Evolutionary conservation across 2,329 filamentous ascomycete species (phyloP).

Genomic region (Trichoderma citrinoviride): DNA sequence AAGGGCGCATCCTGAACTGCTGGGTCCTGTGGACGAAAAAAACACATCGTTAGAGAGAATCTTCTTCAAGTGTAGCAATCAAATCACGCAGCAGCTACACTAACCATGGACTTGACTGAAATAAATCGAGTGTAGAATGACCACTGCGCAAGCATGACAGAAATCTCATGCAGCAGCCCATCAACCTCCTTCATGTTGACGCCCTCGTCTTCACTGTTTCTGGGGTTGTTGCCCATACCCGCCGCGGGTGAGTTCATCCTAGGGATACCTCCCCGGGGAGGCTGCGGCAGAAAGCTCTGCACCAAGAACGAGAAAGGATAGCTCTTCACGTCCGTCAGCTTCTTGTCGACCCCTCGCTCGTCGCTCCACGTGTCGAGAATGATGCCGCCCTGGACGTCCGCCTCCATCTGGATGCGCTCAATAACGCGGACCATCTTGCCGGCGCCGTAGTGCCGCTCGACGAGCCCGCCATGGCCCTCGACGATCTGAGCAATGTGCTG

Average conservation of each 20-base stretch:
- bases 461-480: slow-evolving; percentile 83
- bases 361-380: slow-evolving; percentile 95
- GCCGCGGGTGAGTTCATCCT: slow-evolving; percentile 74
- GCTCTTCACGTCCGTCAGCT: slow-evolving; percentile 91
- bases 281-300: slow-evolving; percentile 80
- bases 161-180: slow-evolving; percentile 79
- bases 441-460: slow-evolving; percentile 88
- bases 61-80: background rate
- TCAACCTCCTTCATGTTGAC: slow-evolving; percentile 98
- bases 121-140: slow-evolving; percentile 89
- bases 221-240: slow-evolving; percentile 51
- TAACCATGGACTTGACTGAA: slow-evolving; percentile 77
- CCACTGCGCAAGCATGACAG: slow-evolving; percentile 90
- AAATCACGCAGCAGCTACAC: slow-evolving; percentile 30
- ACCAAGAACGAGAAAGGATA: slow-evolving; percentile 97
- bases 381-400: slow-evolving; percentile 93
- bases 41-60: background rate
- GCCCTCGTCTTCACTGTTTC: slow-evolving; percentile 79
- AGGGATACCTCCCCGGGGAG: slow-evolving; percentile 62
- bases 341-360: slow-evolving; percentile 78
- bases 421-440: slow-evolving; percentile 96
- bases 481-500: slow-evolving; percentile 98
- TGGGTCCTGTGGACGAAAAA: slow-evolving; percentile 45
- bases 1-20: slow-evolving; percentile 55
- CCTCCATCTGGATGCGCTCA: slow-evolving; percentile 87